Conservation (phyloP, 208 protist genomes). For the Acanthamoeba sp. region DNA sequence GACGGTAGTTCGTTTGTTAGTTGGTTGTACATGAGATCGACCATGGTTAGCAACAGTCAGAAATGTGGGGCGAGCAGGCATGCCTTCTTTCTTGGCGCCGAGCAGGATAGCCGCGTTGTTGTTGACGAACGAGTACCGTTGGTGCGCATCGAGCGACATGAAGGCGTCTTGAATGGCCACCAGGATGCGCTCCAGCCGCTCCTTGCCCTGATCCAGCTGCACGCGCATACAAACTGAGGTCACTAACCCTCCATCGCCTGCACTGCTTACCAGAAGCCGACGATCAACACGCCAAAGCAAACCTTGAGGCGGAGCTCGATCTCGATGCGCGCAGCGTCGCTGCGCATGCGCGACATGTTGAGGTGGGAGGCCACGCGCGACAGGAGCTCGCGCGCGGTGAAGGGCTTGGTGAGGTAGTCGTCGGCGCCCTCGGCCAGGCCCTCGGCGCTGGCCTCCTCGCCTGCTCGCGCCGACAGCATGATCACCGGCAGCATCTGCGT, state of each 20-base stretch:
- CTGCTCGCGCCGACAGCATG: constrained; percentile 76
- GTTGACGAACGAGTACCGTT: constrained; percentile 25
- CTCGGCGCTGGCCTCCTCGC: constrained; percentile 71
- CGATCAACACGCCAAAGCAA: background rate
- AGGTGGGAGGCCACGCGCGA: constrained; percentile 21
- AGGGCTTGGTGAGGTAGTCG: constrained; percentile 78
- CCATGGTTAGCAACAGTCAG: background rate
- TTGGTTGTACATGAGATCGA: too few species aligned
- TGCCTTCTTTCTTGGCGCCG: constrained; percentile 30
- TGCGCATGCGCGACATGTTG: background rate
- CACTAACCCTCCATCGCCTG: too few species aligned
- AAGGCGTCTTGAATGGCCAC: constrained; percentile 18
- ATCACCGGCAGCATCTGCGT: constrained; percentile 71
- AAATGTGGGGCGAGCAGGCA: background rate
- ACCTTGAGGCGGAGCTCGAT: background rate
- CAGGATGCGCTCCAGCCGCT: constrained; percentile 20
- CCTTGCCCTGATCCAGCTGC: background rate
- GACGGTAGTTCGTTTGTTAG: too few species aligned
- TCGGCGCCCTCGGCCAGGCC: constrained; percentile 74
- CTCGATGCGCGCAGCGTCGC: background rate
- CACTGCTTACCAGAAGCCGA: too few species aligned
- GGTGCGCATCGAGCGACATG: background rate
- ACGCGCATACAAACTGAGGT: too few species aligned
- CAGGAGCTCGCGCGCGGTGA: constrained; percentile 67
- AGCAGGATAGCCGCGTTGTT: background rate